A percentile compares a stretch with the other conserved stretches of the same genome.
Evolutionary conservation across 2,329 filamentous ascomycete genomes (phyloP).

Genomic region (Penicillium brasilianum): DNA sequence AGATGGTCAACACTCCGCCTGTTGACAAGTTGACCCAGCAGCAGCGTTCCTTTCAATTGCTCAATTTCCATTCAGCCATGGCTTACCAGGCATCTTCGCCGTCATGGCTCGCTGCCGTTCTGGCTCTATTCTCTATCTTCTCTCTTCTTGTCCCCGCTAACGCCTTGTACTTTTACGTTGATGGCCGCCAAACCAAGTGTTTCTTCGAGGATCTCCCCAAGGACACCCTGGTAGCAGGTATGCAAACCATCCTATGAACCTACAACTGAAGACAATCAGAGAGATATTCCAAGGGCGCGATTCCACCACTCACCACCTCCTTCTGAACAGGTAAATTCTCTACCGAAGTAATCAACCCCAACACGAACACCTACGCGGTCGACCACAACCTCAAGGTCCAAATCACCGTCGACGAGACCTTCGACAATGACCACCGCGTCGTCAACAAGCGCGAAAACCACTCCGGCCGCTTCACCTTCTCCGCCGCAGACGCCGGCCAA

Average conservation of each 20-base stretch:
- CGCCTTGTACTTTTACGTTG: constrained; percentile 94
- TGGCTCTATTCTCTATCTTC: constrained; percentile 71
- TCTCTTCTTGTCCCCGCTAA: constrained; percentile 66
- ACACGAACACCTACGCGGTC: constrained; percentile 69
- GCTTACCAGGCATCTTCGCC: constrained; percentile 39
- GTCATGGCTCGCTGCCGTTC: constrained; percentile 49
- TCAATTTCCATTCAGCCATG: constrained; percentile 35
- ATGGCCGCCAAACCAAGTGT: constrained; percentile 83
- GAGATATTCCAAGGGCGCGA: not conserved
- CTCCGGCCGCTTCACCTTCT: constrained; percentile 91
- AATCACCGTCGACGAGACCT: constrained; percentile 93
- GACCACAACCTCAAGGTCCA: constrained; percentile 80
- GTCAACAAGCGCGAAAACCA: constrained; percentile 80
- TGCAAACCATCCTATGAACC: constrained; percentile 32
- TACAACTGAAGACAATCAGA: not conserved
- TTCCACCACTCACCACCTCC: not conserved
- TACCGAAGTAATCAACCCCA: constrained; percentile 81
- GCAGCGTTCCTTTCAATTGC: constrained; percentile 23
- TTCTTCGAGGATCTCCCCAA: constrained; percentile 99
- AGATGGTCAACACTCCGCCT: constrained; percentile 33
- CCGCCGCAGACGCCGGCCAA: constrained; percentile 89
- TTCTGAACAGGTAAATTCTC: constrained; percentile 73
- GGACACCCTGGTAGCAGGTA: constrained; percentile 91
- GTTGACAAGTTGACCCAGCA: constrained; percentile 19
- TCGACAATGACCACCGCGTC: constrained; percentile 97